Evolutionary conservation across 495 filamentous ascomycete species (phyloP), one percentile per base, ranked within the genome.

Genomic region (Aspergillus olivimuriae): DNA sequence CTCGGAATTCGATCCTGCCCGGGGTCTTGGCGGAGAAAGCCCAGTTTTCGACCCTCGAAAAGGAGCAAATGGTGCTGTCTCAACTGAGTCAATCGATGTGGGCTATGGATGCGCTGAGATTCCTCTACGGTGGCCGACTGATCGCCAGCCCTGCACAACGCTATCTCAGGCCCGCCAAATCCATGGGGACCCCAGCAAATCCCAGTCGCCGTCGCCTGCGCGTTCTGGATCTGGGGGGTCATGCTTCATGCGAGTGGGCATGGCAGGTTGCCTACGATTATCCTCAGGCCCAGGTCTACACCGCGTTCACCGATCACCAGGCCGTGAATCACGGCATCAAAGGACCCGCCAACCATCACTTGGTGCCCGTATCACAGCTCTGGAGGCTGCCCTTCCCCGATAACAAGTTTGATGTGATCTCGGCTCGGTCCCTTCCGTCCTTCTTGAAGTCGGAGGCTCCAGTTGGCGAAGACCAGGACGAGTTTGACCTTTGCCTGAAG

Each of bases 361-460:
- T 82, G 43, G 75, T 94, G 14, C 77, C 79, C 20, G 84, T 95
- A 4, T 65, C 80, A 9, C 74, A 80, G 8, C 72, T 94, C 4
- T 88, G 82, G 71, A 76, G 78, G 44, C 77, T 98, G 0, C 92
- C 92, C 10, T 98, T 96, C 69, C 80, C 78, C 11, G 80, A 87
- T 52, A 80, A 84, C 51, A 83, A 94, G 63, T 98, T 98, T 56
- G 89, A 95, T 54, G 80, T 95, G 31, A 80, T 98, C 57, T 94
- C 87, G 4, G 86, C 90, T 3, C 88, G 91, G n/a, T 84, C 87
- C 15, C 73, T 97, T 15, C 86, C 91, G 60, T 73, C 83, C 44
- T 71, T 87, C 26, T 76, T 97, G 40, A 90, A 88, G 65, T 77
- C 79, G 6, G 56, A 81, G 64, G 51, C 69, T 60, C 62, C 73